These are phyloP conservation scores for Saccharomyces pastorianus DNA, from an alignment of 1,139 yeast species.

Conservation along the genomic window DNA sequence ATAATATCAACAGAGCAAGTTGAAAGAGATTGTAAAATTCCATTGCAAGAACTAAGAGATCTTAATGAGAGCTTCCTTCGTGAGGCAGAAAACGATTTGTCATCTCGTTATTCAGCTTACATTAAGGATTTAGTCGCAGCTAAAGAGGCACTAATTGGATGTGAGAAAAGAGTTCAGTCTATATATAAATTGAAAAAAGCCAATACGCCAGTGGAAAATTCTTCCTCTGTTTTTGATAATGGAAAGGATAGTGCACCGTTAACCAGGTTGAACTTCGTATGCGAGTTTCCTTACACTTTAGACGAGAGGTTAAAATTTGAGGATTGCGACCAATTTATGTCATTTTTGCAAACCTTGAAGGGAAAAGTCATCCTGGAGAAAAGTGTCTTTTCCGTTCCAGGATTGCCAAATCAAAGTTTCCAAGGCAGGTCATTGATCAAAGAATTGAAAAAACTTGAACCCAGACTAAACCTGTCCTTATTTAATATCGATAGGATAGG, in stretches of 20 bases:
- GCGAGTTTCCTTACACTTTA: constrained; percentile 7
- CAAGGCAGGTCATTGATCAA: constrained; percentile 12
- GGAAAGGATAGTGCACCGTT: background rate
- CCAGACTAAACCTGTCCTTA: constrained; percentile 15
- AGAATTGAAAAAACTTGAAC: constrained; percentile 9
- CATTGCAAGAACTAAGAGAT: constrained; percentile 5
- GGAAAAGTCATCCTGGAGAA: constrained; percentile 18
- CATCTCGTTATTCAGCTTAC: constrained; percentile 4
- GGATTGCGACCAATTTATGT: constrained; percentile 14
- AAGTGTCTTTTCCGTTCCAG: constrained; percentile 24
- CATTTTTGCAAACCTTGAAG: constrained; percentile 15
- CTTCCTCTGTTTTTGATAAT: background rate
- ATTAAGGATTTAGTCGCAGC: constrained; percentile 7
- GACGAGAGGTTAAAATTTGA: constrained; percentile 12
- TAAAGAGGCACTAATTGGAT: constrained; percentile 11
- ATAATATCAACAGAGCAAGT: background rate
- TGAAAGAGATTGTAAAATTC: constrained; percentile 5
- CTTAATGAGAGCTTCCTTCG: constrained; percentile 6
- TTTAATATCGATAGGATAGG: constrained; percentile 20
- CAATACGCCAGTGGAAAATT: background rate
- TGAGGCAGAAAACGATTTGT: constrained; percentile 8
- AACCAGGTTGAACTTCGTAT: background rate
- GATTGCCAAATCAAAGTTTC: constrained; percentile 21
- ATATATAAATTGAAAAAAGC: background rate
- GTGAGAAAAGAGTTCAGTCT: constrained; percentile 2